These are phyloP conservation scores for Trifolium subterraneum DNA, from an alignment of 306 rosid genomes.

Conservation along the genomic window DNA sequence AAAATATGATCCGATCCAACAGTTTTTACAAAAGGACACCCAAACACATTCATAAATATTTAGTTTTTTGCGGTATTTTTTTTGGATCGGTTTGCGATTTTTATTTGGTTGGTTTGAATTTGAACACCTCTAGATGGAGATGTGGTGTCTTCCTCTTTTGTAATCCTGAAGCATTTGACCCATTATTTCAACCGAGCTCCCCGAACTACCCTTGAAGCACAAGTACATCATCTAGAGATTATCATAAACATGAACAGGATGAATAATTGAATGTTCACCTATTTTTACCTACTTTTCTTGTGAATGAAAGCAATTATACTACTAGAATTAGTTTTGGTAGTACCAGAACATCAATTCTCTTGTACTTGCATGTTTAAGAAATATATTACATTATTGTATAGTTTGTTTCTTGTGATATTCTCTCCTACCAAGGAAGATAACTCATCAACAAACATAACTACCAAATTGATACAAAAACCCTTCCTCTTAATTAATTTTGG, in stretches of 20 bases:
- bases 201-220: background rate
- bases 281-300: constrained; percentile 68
- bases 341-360: constrained; percentile 49
- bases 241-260: constrained; percentile 7
- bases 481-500: background rate
- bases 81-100: too few species aligned
- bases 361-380: constrained; percentile 43
- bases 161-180: too few species aligned
- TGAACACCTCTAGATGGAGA: too few species aligned
- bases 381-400: constrained; percentile 15
- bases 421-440: constrained; percentile 57
- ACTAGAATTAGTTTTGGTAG: constrained; percentile 51
- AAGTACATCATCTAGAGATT: background rate
- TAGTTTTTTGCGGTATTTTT: too few species aligned
- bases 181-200: too few species aligned
- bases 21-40: too few species aligned
- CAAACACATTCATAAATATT: too few species aligned
- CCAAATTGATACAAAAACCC: constrained; percentile 37
- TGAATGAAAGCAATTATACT: constrained; percentile 31
- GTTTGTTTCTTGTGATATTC: constrained; percentile 52
- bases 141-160: too few species aligned
- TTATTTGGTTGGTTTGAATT: too few species aligned
- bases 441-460: constrained; percentile 60
- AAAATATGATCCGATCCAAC: too few species aligned
- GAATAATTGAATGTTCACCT: constrained; percentile 66